Evolutionary conservation across 192 early-diverging fungal species (phyloP), one percentile per base, ranked within the genome.

Genomic region (Umbelopsis isabellina): DNA sequence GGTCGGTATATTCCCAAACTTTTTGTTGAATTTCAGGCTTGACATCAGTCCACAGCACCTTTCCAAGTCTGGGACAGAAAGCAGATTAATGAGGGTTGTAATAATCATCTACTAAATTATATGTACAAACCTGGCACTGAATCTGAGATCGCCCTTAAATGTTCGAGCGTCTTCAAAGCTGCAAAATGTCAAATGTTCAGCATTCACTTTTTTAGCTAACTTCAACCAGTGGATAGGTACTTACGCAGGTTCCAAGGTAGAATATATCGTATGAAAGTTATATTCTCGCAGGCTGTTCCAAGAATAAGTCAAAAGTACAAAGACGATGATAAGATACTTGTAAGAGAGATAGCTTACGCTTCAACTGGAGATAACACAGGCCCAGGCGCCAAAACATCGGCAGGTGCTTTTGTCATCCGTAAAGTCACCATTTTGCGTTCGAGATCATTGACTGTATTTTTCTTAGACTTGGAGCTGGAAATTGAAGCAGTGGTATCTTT

Each of bases 11-110:
- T 27, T 79, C 69, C 82, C 82, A 83, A 18, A 79, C 50, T 6
- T 61, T 46, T 46, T 51, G 30, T 37, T 46, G 41, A n/a, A 76
- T 37, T 4, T 71, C 69, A 2, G 65, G 64, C 16, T 49, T 12
- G 16, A 83, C 35, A n/a, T 83, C 71, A 4, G 22, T 37, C 71
- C 80, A 81, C 3, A 79, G 25, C 1, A 78, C 72, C 35, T 83
- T 83, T 12, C 82, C 82, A n/a, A 78, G 52, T 35, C 80, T 81
- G 72, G 45, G 51, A 49, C 48, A 11, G 64, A 33, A 15, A 33
- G 46, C 5, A 6, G 6, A 65, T 51, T 16, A 18, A 53, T 47
- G 13, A 72, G 2, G 35, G 41, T 44, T 16, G 22, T 52, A 50
- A 61, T 47, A 33, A n/a, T 25, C 0, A 20, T 46, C 7, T n/a